These are phyloP conservation scores for Triglochin maritima DNA, from an alignment of 106 monocot genomes.

Conservation along the genomic window DNA sequence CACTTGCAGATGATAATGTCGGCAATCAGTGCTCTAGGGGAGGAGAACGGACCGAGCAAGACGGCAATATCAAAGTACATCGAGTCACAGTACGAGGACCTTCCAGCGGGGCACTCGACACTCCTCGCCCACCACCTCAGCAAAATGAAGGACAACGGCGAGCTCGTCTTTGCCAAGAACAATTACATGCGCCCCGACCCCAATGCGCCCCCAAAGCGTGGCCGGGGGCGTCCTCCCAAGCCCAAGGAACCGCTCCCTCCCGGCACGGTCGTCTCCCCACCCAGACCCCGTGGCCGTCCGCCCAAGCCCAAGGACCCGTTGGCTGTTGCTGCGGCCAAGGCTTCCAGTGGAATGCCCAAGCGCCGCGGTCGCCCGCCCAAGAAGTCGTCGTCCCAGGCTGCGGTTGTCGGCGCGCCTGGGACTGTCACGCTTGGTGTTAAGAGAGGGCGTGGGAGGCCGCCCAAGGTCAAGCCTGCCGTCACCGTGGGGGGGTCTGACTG, in stretches of 20 bases:
- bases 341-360: conserved; percentile 22
- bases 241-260: conserved; percentile 12
- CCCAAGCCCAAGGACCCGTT: conserved; percentile 50
- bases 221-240: conserved; percentile 48
- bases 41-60: conserved; percentile 59
- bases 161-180: conserved; percentile 33
- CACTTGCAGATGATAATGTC: conserved; percentile 56
- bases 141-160: conserved; percentile 44
- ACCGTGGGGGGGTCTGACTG: neutral
- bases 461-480: conserved; percentile 10
- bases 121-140: conserved; percentile 26
- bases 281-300: conserved; percentile 40
- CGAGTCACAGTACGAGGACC: conserved; percentile 42
- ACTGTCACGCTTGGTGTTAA: conserved; percentile 2
- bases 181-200: conserved; percentile 25
- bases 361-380: conserved; percentile 53
- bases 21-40: conserved; percentile 46
- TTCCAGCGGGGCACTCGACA: conserved; percentile 30
- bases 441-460: conserved; percentile 22
- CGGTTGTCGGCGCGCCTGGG: neutral
- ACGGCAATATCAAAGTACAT: conserved; percentile 60
- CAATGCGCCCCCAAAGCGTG: conserved; percentile 20
- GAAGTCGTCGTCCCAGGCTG: neutral
- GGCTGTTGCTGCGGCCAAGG: conserved; percentile 22
- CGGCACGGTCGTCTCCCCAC: conserved; percentile 5